These are phyloP conservation scores for Xenosphaeropsis pyriputrescens DNA, from an alignment of 2,329 filamentous ascomycete species.

Conservation along the genomic window DNA sequence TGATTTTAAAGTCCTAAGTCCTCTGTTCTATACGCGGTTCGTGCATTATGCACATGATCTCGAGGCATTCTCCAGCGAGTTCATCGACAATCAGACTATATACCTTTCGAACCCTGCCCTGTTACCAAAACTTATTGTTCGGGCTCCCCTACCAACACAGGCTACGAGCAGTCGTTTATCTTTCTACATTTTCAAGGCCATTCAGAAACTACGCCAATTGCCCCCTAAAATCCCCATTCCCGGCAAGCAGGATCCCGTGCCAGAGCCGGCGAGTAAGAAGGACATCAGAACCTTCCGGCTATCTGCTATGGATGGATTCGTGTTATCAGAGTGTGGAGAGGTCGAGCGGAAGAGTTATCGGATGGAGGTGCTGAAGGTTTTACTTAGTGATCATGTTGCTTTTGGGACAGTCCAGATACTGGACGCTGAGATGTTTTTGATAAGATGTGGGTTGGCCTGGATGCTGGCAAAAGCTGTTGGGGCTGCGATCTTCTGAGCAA, in stretches of 20 bases:
- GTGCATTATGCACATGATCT: slow-evolving; percentile 45
- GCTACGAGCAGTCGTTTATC: slow-evolving; percentile 20
- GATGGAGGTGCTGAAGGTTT: slow-evolving; percentile 3
- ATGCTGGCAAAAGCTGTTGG: not conserved
- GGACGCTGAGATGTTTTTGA: slow-evolving; percentile 6
- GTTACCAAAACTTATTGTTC: slow-evolving; percentile 29
- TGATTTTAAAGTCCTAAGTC: slow-evolving; percentile 44
- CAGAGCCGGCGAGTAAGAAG: slow-evolving; percentile 20
- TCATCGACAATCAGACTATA: slow-evolving; percentile 42
- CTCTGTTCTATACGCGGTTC: slow-evolving; percentile 53
- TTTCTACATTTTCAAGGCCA: slow-evolving; percentile 26
- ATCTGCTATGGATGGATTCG: slow-evolving; percentile 35
- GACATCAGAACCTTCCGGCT: slow-evolving; percentile 33
- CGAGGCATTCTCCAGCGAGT: slow-evolving; percentile 45
- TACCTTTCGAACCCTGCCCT: slow-evolving; percentile 38
- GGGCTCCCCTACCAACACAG: slow-evolving; percentile 21
- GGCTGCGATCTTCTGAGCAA: too few species aligned
- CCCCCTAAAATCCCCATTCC: too few species aligned
- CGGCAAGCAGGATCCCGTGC: slow-evolving; percentile 18
- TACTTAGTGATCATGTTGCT: slow-evolving; percentile 8
- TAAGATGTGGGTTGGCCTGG: slow-evolving; percentile 1
- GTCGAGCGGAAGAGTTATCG: slow-evolving; percentile 4
- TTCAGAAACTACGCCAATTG: slow-evolving; percentile 25
- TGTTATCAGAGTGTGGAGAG: slow-evolving; percentile 18
- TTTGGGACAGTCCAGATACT: slow-evolving; percentile 9